Evolutionary conservation across 345 rosid genomes (phyloP), one percentile per base, ranked within the genome.

Genomic region (Syzygium grande): DNA sequence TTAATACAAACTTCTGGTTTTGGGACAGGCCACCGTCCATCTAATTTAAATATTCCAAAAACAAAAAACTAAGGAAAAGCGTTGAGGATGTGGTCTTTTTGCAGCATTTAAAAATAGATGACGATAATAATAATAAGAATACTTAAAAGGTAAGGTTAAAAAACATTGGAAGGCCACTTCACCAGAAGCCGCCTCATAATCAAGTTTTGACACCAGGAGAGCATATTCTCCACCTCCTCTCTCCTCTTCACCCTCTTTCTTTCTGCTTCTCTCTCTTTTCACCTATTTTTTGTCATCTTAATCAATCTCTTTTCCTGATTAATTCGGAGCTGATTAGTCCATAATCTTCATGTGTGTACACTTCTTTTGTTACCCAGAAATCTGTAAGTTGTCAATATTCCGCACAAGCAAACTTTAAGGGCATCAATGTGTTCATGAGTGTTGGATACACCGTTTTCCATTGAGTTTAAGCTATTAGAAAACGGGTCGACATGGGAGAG

Each of bases 1-100:
- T 86, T 59, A 86, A 9, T 8, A 49, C 14, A 61, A 65, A 22
- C 86, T 56, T 56, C 87, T 58, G 80, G 87, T 86, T 86, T 86
- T 86, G 87, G 87, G 79, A 86, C 87, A 86, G 10, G 54, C 87
- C 87, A 86, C 87, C 87, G 87, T 58, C 87, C 87, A 86, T 46
- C 38, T 46, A 52, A 51, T 30, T 30, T 86, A 61, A 86, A 27
- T 38, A 59, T 58, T 58, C 52, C 43, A 0, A 11, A 38, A 27
- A 5, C 51, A 49, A 38, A 34, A 55, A 34, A 21, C 16, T 6
- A 52, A 29, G 63, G 65, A 85, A 85, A 85, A 85, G 52, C 78
- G 78, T 85, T 41, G 78, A 85, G 38, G 86, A 85, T 58, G 68
- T 85, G 21, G 73, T 85, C 68, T 58, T 58, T 22, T 56, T 73